phyloP scores from a whole-genome alignment of 805 yeast genomes.

The Saturnispora gosingensis region DNA sequence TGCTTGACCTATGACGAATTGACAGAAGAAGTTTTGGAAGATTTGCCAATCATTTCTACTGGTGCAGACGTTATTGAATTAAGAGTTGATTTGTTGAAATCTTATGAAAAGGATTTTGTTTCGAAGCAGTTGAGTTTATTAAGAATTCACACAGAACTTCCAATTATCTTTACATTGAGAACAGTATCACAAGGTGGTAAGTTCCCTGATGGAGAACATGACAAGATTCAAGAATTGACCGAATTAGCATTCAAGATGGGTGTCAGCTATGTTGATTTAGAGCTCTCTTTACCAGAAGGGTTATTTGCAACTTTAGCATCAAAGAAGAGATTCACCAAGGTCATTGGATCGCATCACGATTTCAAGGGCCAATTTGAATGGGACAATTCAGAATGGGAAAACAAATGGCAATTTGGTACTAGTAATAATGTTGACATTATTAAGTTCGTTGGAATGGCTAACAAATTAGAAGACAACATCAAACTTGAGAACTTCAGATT shows the following conservation, averaged over 20 bases:
- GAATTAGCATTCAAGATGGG: constrained; percentile 65
- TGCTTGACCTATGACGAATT: constrained; percentile 65
- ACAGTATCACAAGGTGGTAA: constrained; percentile 75
- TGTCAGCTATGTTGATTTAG: constrained; percentile 73
- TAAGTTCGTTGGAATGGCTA: constrained; percentile 78
- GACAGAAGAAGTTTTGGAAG: constrained; percentile 26
- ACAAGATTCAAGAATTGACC: constrained; percentile 41
- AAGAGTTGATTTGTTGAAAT: constrained; percentile 61
- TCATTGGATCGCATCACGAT: constrained; percentile 82
- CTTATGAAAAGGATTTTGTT: constrained; percentile 45
- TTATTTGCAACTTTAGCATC: constrained; percentile 43
- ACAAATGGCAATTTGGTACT: constrained; percentile 57
- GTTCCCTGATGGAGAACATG: constrained; percentile 53
- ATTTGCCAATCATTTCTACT: constrained; percentile 43
- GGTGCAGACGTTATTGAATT: constrained; percentile 82
- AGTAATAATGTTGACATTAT: constrained; percentile 60
- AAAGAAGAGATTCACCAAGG: constrained; percentile 49
- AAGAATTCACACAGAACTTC: constrained; percentile 55
- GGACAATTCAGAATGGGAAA: constrained; percentile 67
- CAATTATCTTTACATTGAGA: constrained; percentile 75
- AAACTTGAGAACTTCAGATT: constrained; percentile 60
- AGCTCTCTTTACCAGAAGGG: constrained; percentile 55
- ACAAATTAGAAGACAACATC: constrained; percentile 55
- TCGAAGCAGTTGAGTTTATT: constrained; percentile 64
- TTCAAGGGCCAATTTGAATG: constrained; percentile 53